phyloP scores from a whole-genome alignment of 345 rosid species.

The Eutrema yunnanense region DNA sequence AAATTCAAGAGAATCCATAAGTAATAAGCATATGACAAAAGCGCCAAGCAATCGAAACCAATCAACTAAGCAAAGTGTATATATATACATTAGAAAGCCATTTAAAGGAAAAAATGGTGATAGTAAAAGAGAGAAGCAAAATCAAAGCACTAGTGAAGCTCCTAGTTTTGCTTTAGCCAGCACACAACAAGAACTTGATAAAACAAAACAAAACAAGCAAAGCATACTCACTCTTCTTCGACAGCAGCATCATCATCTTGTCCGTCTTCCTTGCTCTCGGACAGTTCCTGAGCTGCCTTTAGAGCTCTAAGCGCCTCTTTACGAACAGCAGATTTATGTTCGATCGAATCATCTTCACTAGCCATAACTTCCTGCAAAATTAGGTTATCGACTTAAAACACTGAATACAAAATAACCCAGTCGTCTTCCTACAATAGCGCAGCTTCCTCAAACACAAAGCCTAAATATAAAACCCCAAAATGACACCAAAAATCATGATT shows the following conservation, averaged over 20 bases:
- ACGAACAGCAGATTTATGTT: constrained; percentile 65
- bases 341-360: constrained; percentile 56
- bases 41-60: neutral
- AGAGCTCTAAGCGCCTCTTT: constrained; percentile 78
- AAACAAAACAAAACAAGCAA: neutral
- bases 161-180: neutral
- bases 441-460: neutral
- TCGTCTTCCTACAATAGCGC: neutral
- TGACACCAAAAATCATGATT: neutral
- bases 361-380: constrained; percentile 38
- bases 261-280: constrained; percentile 28
- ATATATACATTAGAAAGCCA: neutral
- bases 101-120: neutral
- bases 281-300: constrained; percentile 66
- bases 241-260: constrained; percentile 27
- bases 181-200: neutral
- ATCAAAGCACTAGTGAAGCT: neutral
- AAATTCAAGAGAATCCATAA: constrained; percentile 5
- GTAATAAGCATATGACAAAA: neutral
- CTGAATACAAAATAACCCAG: neutral
- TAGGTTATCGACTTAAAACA: neutral
- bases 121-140: neutral
- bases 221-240: constrained; percentile 26
- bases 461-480: neutral
- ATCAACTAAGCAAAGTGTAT: neutral